Percentiles rank a stretch among this genome's conserved stretches.
Evolutionary conservation across 2,329 filamentous ascomycete genomes (phyloP).

Genomic region (Westerdykella sp.): DNA sequence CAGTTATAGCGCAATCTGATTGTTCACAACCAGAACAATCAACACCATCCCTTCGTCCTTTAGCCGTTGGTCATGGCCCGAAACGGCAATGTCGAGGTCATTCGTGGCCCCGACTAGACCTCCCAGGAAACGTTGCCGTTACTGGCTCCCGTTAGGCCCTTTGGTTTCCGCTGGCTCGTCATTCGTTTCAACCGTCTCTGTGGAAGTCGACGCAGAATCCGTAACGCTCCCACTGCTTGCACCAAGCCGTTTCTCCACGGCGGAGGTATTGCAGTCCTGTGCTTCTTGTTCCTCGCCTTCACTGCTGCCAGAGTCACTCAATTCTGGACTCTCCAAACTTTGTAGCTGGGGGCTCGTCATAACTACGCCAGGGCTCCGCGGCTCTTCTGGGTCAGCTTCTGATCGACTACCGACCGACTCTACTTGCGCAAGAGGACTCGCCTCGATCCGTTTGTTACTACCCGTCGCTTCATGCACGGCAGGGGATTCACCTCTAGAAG

Average conservation of each 20-base stretch:
- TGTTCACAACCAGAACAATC: no score
- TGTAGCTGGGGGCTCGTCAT: conserved; percentile 38
- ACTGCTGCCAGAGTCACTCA: conserved; percentile 32
- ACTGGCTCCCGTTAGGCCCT: no score
- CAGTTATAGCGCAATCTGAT: no score
- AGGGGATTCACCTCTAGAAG: conserved; percentile 44
- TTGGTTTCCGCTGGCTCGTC: no score
- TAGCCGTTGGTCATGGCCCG: no score
- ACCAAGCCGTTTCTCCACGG: neutral
- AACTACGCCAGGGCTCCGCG: conserved; percentile 27
- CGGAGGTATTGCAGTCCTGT: conserved; percentile 9
- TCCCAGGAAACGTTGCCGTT: no score
- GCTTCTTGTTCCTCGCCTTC: conserved; percentile 23
- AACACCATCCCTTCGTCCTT: no score
- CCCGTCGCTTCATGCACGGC: conserved; percentile 48
- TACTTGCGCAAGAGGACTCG: conserved; percentile 25
- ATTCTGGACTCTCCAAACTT: conserved; percentile 36
- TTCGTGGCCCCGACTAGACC: no score
- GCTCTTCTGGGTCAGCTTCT: conserved; percentile 7
- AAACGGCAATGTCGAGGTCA: no score
- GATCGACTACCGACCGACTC: conserved; percentile 4
- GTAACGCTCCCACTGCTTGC: neutral
- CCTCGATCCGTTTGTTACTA: conserved; percentile 27
- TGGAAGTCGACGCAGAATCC: no score
- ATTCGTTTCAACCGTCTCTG: no score